phyloP scores from a whole-genome alignment of 208 protist genomes.

The Spongospora subterranea region DNA sequence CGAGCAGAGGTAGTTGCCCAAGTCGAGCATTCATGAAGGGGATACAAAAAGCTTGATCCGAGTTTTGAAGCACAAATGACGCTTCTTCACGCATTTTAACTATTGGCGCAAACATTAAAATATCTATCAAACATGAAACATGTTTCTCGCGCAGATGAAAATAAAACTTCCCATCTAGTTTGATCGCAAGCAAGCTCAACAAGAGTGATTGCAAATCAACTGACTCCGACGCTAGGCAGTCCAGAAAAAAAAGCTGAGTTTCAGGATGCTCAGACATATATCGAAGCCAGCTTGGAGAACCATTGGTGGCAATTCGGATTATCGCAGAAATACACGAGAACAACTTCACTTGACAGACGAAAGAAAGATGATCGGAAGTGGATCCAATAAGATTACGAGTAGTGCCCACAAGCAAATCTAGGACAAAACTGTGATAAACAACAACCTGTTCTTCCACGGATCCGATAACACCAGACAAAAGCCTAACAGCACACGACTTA shows the following conservation, averaged over 20 bases:
- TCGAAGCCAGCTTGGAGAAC: background rate
- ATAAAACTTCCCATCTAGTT: background rate
- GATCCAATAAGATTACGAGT: background rate
- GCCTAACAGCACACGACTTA: background rate
- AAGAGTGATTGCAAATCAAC: background rate
- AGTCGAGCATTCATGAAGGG: background rate
- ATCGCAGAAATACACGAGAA: background rate
- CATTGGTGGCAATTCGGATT: slow-evolving; percentile 2
- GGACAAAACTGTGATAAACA: background rate
- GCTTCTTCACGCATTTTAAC: slow-evolving; percentile 13
- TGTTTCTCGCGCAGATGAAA: background rate
- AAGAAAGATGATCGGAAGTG: background rate
- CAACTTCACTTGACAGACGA: background rate
- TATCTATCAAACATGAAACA: background rate
- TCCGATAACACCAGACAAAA: background rate
- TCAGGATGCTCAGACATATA: background rate
- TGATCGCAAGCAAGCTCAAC: background rate
- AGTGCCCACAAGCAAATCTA: background rate
- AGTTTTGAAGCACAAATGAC: background rate
- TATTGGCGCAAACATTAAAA: background rate
- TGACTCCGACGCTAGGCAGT: background rate
- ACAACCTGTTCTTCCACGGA: background rate
- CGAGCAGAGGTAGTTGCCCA: background rate
- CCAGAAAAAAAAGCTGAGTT: background rate
- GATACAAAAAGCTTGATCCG: background rate